A percentile compares a stretch with the other conserved stretches of the same genome.
Conservation (phyloP, 2,329 filamentous ascomycete species). For the Trichoderma gracile region DNA sequence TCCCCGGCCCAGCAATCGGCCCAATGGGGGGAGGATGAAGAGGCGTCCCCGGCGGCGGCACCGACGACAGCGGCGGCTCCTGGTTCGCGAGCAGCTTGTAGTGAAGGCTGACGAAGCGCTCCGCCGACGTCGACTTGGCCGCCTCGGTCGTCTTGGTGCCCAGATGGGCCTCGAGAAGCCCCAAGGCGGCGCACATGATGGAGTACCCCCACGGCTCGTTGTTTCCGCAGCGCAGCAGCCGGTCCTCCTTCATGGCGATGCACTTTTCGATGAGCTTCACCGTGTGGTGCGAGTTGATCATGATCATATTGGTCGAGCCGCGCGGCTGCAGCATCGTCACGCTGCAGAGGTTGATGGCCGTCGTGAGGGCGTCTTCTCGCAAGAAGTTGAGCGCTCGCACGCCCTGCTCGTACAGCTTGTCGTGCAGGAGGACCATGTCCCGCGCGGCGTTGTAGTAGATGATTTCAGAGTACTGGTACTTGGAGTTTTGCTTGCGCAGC, state of each 20-base stretch:
- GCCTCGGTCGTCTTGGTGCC: constrained; percentile 57
- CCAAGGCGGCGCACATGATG: constrained; percentile 62
- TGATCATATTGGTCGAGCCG: constrained; percentile 61
- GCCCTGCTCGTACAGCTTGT: constrained; percentile 60
- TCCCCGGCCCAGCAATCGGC: constrained; percentile 31
- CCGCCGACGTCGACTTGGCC: constrained; percentile 60
- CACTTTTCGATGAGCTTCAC: constrained; percentile 63
- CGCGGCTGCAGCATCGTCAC: constrained; percentile 62
- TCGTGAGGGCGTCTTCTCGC: constrained; percentile 60
- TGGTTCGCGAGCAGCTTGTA: constrained; percentile 59
- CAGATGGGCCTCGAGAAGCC: constrained; percentile 60
- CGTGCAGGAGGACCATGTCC: constrained; percentile 62
- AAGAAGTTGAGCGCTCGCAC: constrained; percentile 61
- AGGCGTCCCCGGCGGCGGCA: constrained; percentile 32
- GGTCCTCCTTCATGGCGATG: constrained; percentile 61
- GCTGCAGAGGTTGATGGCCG: constrained; percentile 62
- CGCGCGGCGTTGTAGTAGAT: constrained; percentile 64
- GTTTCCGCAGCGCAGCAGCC: constrained; percentile 61
- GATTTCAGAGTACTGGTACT: constrained; percentile 63
- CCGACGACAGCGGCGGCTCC: constrained; percentile 45
- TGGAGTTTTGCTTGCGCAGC: constrained; percentile 59
- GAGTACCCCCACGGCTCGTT: constrained; percentile 66
- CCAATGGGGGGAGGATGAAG: constrained; percentile 29
- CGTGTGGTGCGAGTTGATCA: constrained; percentile 61
- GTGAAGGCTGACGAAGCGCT: constrained; percentile 60